phyloP scores from a whole-genome alignment of 2,329 filamentous ascomycete genomes.

The Sporothrix mexicana region DNA sequence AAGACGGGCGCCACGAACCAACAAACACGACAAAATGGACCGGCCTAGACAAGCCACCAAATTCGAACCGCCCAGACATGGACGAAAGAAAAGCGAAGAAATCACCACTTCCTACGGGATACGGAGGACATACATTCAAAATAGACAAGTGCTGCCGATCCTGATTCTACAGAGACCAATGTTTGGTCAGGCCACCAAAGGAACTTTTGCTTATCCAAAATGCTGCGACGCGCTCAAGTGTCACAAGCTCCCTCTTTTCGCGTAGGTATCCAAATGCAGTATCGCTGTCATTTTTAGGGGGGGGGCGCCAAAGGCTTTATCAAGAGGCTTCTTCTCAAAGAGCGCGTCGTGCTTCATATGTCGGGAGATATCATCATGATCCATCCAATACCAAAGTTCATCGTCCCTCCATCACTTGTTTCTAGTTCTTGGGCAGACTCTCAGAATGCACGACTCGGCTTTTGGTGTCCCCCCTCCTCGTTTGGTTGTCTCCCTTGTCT shows the following conservation, averaged over 20 bases:
- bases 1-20: neutral
- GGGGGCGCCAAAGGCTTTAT: conserved; percentile 9
- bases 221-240: neutral
- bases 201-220: neutral
- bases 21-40: neutral
- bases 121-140: neutral
- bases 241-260: conserved; percentile 6
- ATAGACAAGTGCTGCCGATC: conserved; percentile 8
- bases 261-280: conserved; percentile 19
- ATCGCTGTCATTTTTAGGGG: neutral
- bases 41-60: conserved; percentile 9
- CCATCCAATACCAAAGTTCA: too few relatives aligned
- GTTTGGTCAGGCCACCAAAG: neutral
- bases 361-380: neutral
- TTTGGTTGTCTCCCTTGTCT: neutral
- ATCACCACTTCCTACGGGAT: too few relatives aligned
- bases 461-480: neutral
- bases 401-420: too few relatives aligned
- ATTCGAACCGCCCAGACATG: conserved; percentile 4
- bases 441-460: too few relatives aligned
- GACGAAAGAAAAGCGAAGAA: neutral
- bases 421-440: too few relatives aligned
- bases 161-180: neutral
- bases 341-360: neutral
- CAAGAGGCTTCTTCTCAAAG: neutral